A percentile compares a stretch with the other conserved stretches of the same genome.
Conservation (phyloP, 2,329 filamentous ascomycete species). For the Fusarium chuoi region DNA sequence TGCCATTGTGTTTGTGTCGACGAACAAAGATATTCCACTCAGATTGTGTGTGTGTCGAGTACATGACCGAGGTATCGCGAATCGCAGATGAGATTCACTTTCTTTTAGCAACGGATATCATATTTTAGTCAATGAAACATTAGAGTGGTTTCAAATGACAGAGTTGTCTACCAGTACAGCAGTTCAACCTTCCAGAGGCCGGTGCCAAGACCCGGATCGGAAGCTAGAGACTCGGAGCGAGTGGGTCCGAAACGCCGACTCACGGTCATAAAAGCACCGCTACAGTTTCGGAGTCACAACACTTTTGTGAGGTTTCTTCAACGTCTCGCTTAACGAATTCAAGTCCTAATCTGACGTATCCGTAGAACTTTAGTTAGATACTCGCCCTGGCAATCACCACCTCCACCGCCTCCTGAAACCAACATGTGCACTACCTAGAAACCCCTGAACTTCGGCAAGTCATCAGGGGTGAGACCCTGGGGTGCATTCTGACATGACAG, state of each 20-base stretch:
- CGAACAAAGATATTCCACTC: neutral
- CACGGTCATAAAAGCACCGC: neutral
- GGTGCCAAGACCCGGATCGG: neutral
- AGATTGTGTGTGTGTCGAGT: neutral
- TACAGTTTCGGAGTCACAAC: neutral
- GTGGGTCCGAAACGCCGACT: neutral
- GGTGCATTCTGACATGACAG: neutral
- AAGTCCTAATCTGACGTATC: neutral
- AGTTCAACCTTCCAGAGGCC: neutral
- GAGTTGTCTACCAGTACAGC: neutral
- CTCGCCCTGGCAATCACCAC: constrained; percentile 20
- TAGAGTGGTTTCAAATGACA: neutral
- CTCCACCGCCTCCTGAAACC: constrained; percentile 34
- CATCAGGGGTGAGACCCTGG: constrained; percentile 6
- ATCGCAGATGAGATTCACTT: neutral
- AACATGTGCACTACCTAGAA: neutral
- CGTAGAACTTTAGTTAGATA: neutral
- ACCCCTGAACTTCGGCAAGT: constrained; percentile 10
- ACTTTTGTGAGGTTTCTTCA: neutral
- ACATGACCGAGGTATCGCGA: neutral
- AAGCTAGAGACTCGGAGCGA: neutral
- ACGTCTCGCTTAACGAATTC: neutral
- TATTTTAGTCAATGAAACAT: neutral
- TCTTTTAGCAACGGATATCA: neutral
- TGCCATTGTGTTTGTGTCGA: neutral